These are phyloP conservation scores for Bolboschoenus planiculmis DNA, from an alignment of 176 grass and related monocot species.

Conservation along the genomic window DNA sequence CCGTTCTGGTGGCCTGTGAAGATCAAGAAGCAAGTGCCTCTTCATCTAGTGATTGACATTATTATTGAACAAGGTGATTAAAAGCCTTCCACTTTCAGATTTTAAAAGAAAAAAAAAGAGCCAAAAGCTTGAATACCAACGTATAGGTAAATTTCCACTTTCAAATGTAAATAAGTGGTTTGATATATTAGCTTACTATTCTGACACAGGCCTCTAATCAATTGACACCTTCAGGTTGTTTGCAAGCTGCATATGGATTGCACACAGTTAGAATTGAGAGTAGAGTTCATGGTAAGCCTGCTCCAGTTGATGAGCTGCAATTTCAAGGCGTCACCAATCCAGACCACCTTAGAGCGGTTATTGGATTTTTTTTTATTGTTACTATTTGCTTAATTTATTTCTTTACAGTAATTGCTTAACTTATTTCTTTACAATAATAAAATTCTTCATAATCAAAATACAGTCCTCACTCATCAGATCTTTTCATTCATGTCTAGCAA, in stretches of 20 bases:
- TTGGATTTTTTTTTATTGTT: background rate
- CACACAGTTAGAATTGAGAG: conserved; percentile 63
- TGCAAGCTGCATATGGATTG: conserved; percentile 59
- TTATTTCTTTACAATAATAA: conserved; percentile 8
- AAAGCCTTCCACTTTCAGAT: background rate
- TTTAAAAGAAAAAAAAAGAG: background rate
- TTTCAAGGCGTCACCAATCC: conserved; percentile 60
- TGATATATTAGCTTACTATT: background rate
- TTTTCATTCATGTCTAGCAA: conserved; percentile 1
- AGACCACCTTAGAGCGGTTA: conserved; percentile 49
- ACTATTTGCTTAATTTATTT: conserved; percentile 13
- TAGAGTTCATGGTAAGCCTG: conserved; percentile 47
- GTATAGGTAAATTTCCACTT: background rate
- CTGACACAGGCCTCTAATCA: background rate
- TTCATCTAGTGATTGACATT: conserved; percentile 56
- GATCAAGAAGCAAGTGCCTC: conserved; percentile 47
- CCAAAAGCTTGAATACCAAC: background rate
- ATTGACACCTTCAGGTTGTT: conserved; percentile 36
- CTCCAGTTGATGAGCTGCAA: conserved; percentile 62
- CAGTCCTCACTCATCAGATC: background rate
- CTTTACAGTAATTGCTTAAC: conserved; percentile 7
- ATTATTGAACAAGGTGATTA: conserved; percentile 56
- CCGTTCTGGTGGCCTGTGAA: conserved; percentile 39
- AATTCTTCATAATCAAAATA: background rate
- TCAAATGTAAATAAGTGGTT: background rate